A percentile compares a stretch with the other conserved stretches of the same genome.
Conservation (phyloP, 2,329 filamentous ascomycete genomes). For the Zelopaecilomyces penicillatus region DNA sequence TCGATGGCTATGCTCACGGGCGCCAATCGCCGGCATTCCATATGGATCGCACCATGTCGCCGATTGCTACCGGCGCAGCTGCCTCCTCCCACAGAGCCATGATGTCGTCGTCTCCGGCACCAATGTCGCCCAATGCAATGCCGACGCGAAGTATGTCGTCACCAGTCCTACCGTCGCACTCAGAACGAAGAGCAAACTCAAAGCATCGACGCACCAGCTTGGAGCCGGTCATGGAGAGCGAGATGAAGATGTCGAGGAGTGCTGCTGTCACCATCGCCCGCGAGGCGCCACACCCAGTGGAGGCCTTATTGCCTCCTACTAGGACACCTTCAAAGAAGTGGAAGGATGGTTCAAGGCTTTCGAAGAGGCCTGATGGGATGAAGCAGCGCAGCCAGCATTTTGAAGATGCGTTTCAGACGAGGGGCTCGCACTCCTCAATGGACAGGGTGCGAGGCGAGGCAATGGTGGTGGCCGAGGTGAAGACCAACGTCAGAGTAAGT, state of each 20-base stretch:
- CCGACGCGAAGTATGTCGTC: background rate
- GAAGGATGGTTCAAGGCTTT: too few relatives aligned
- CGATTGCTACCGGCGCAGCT: too few relatives aligned
- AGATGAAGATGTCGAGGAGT: conserved; percentile 13
- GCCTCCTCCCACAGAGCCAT: too few relatives aligned
- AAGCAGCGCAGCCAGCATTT: conserved; percentile 28
- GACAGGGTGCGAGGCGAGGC: conserved; percentile 46
- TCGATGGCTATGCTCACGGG: too few relatives aligned
- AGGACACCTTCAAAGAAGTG: too few relatives aligned
- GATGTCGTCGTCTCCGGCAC: too few relatives aligned
- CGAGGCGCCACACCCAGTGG: too few relatives aligned
- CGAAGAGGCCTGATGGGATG: background rate
- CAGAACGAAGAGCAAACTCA: conserved; percentile 13
- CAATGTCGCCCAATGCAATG: too few relatives aligned
- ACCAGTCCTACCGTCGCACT: background rate
- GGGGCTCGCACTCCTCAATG: conserved; percentile 17
- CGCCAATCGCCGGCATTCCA: too few relatives aligned
- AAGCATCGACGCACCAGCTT: conserved; percentile 13
- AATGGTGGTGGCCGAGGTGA: conserved; percentile 48
- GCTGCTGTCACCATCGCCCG: background rate
- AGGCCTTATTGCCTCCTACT: too few relatives aligned
- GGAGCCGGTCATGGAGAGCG: conserved; percentile 23
- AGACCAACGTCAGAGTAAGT: conserved; percentile 24
- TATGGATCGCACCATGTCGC: too few relatives aligned
- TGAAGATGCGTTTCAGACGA: conserved; percentile 33